Base-by-base conservation (phyloP, 129 eudicot genomes). In the Ambrosia trifida region DNA sequence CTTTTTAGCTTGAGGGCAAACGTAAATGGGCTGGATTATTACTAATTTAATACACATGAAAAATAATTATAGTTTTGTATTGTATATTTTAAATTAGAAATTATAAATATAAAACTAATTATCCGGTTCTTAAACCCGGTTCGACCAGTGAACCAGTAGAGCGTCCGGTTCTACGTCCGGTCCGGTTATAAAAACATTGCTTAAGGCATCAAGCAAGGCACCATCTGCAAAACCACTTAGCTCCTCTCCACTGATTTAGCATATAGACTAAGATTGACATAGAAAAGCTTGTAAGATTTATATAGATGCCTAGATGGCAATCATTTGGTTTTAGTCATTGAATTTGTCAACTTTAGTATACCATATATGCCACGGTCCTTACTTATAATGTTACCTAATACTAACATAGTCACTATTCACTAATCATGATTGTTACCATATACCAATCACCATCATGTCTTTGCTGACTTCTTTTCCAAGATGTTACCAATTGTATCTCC, bases 341-440 rank as follows among this genome's bases (percentile, higher is more conserved):
- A 38, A 45, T 36, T 17, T 24, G 58, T 46, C 30, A 32, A 61
- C 66, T 61, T 13, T 45, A 31, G 60, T 17, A 57, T 28, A 16
- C 44, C n/a, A 24, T 45, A 16, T 52, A 30, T 72, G 61, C 35
- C 44, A 7, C 19, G 12, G 28, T 32, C 53, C 20, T 73, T 51
- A 7, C 2, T 57, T 24, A 73, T 73, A 63, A 73, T 64, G 72
- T 74, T 63, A 20, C 64, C 63, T 30, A 41, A 59, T 62, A 20
- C 10, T 73, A 14, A 38, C 70, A 16, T 45, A 7, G 4, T 62
- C 44, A 32, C 70, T 51, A 19, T 50, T 75, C 66, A 24, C 70
- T 51, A 19, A 63, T 75, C 66, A 24, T 75, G 24, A 10, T 75
- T n/a, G 70, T 41, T 53, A 31, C 18, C 32, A n/a, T n/a, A n/a